Base-by-base conservation (phyloP, 2,329 filamentous ascomycete species). In the Ampelomyces quisqualis region DNA sequence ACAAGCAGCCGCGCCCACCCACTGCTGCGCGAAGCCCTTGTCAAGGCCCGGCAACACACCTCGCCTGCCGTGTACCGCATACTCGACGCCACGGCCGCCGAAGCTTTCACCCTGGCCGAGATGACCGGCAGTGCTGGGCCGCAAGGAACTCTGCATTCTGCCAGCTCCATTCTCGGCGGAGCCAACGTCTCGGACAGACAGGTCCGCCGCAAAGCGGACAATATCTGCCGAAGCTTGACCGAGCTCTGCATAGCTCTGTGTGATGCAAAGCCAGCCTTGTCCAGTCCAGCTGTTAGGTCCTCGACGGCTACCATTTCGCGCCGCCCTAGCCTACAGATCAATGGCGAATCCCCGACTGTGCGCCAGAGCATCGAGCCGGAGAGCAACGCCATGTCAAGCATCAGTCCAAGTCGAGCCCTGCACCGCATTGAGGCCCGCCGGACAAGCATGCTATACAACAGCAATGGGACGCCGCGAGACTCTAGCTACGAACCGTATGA, bases 141-240 rank as follows among this genome's bases (percentile, higher is more conserved):
- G 35, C 84, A 74, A 40, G 75, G 73, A 7, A 69, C 68, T 4
- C 58, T 82, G 1, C 84, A 85, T 30, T 84, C 84, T 0, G 83
- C 84, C 44, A 81, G 79, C 29, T 79, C 80, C 9, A 84, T 83
- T 57, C 74, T 77, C 35, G 78, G 84, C 43, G 80, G 84, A 20
- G 69, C 72, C 17, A 68, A 71, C 9, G 74, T 74, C 1, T 84
- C 87, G 1, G 91, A 98, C 64, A 82, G 93, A 35, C 88, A 95
- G 63, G 76, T 95, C 11, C 82, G 90, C 34, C 82, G 91, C 48
- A 96, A 95, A 68, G 88, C 89, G 19, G 91, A 98, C 63, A 90
- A 86, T 60, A 82, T 98, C 63, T 97, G 93, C 65, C 85, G 91
- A 38, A 93, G 87, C 60, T 72, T 98, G 51, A 97, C 91, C 0